Base-by-base conservation (phyloP, 2,329 filamentous ascomycete species). In the Pestalotiopsis sp. region DNA sequence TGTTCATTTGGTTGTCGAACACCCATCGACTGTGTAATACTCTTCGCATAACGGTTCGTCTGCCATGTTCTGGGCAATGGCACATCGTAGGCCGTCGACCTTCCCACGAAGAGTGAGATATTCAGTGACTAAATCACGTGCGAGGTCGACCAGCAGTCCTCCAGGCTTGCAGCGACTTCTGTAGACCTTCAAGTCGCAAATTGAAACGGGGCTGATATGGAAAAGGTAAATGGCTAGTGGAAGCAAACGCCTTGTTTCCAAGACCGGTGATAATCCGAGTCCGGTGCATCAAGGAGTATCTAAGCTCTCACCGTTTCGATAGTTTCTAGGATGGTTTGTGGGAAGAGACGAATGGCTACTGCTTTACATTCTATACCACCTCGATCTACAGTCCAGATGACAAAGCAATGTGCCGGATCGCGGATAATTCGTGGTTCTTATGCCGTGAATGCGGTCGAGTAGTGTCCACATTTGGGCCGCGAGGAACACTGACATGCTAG, bases 1-100 rank as follows among this genome's bases (percentile, higher is more conserved):
- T 60, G 67, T 9, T n/a, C 62, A 63, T 69, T 70, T 2, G 23
- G 20, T 36, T 61, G 57, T 39, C 75, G 70, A 3, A 84, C 67
- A 0, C 81, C 82, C 65, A 84, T 72, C 69, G 84, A 74, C 68
- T 85, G 83, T 0, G 82, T 83, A 11, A 85, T 78, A 6, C 76
- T 79, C 67, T 87, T 76, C 1, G 82, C 84, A 25, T 84, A 79
- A 3, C 86, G 81, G 45, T 78, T 79, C 0, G 78, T 76, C 4
- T 87, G 71, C 83, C 25, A 85, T 76, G 13, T 78, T 79, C 70
- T 87, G 82, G 0, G 87, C 77, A 71, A 87, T 78, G n/a, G 88
- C 71, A 65, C 83, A 86, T 69, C 87, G 83, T 5, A 88, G 73
- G 0, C 84, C 84, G 66, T 87, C 84, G 1, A 86, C 52, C 0